phyloP scores from a whole-genome alignment of 179 eudicot species.

The Drosera spatulata region DNA sequence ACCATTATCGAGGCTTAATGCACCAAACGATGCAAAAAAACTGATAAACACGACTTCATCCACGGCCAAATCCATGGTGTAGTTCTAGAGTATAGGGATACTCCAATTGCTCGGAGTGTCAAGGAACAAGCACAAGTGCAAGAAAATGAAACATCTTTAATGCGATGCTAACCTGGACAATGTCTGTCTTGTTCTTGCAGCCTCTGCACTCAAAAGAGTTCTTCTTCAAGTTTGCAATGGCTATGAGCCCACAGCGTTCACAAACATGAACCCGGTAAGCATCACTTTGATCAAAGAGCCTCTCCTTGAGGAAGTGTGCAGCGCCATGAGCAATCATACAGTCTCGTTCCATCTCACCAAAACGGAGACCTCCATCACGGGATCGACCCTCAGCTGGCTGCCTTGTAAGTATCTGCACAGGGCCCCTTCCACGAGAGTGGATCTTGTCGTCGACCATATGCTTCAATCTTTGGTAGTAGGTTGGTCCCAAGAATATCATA shows the following conservation, averaged over 20 bases:
- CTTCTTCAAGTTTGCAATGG: slow-evolving; percentile 86
- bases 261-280: slow-evolving; percentile 87
- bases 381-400: slow-evolving; percentile 97
- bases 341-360: slow-evolving; percentile 96
- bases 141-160: background rate
- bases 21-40: too few relatives aligned
- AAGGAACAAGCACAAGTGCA: too few relatives aligned
- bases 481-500: slow-evolving; percentile 92
- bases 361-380: slow-evolving; percentile 92
- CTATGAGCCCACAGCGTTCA: slow-evolving; percentile 78
- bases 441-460: slow-evolving; percentile 96
- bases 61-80: too few relatives aligned
- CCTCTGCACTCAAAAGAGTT: slow-evolving; percentile 94
- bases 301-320: slow-evolving; percentile 84
- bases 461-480: slow-evolving; percentile 88
- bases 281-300: slow-evolving; percentile 93
- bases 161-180: slow-evolving; percentile 63
- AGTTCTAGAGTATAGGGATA: too few relatives aligned
- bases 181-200: slow-evolving; percentile 90
- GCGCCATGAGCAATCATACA: slow-evolving; percentile 99
- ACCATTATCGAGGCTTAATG: too few relatives aligned
- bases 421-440: slow-evolving; percentile 91
- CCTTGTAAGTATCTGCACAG: slow-evolving; percentile 83
- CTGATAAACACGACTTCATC: too few relatives aligned
- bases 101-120: too few relatives aligned